Conservation (phyloP, 116 monocot species). For the Papilionanthe hybrid region DNA sequence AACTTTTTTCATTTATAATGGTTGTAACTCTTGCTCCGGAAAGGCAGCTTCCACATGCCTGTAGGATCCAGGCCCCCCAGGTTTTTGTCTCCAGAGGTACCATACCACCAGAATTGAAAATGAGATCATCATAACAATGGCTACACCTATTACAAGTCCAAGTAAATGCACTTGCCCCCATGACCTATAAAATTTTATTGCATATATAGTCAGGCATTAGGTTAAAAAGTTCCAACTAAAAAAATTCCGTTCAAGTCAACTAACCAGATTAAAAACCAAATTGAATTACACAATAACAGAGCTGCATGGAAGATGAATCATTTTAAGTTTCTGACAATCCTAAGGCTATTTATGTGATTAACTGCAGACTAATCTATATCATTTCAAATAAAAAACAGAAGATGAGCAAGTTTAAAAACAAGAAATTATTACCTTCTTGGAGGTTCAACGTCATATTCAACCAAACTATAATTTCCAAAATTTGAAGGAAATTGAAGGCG, state of each 20-base stretch:
- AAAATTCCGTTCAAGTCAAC: no score
- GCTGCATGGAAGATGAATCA: background rate
- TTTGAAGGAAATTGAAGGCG: conserved; percentile 77
- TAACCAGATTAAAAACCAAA: no score
- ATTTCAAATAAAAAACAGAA: background rate
- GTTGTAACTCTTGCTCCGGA: conserved; percentile 89
- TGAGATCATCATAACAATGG: conserved; percentile 27
- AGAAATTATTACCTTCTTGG: conserved; percentile 50
- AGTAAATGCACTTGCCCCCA: conserved; percentile 61
- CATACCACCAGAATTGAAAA: conserved; percentile 41
- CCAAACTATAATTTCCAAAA: conserved; percentile 73
- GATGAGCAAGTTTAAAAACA: background rate
- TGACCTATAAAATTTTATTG: conserved; percentile 34
- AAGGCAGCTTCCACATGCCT: conserved; percentile 55
- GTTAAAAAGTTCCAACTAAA: background rate
- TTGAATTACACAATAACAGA: no score
- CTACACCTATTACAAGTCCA: conserved; percentile 29
- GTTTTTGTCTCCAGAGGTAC: conserved; percentile 51
- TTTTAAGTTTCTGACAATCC: background rate
- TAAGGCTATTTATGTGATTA: background rate
- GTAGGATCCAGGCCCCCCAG: conserved; percentile 29
- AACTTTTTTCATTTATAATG: conserved; percentile 28
- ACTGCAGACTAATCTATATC: background rate
- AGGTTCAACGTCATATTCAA: conserved; percentile 83
- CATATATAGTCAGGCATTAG: background rate